Conservation (phyloP, 169 alveolate genomes). For the Pseudocohnilembus persalinus region DNA sequence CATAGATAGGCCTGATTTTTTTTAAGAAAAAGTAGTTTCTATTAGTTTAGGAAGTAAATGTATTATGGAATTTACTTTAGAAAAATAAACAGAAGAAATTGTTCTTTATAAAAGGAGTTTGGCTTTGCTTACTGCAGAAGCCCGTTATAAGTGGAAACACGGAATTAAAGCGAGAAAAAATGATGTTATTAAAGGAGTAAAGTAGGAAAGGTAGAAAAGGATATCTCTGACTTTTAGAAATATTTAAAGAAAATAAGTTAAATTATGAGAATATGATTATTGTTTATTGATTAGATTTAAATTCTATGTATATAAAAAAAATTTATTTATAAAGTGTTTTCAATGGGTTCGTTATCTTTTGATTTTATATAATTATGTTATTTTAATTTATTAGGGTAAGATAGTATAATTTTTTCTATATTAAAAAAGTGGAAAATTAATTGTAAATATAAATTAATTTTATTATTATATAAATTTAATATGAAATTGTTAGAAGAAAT, state of each 20-base stretch:
- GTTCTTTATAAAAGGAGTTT: constrained; percentile 1
- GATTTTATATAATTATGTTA: no score
- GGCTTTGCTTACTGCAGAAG: neutral
- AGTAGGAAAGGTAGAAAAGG: neutral
- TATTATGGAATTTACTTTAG: neutral
- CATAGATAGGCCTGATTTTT: constrained; percentile 13
- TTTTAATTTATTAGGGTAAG: no score
- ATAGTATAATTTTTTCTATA: no score
- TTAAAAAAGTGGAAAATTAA: no score
- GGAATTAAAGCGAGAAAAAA: constrained; percentile 3
- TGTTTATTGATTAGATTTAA: neutral
- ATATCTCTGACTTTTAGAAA: constrained; percentile 17
- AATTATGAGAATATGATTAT: neutral
- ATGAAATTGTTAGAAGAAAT: no score
- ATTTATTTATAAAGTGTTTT: no score
- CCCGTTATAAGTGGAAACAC: neutral
- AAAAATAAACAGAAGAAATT: neutral
- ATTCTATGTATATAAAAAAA: no score
- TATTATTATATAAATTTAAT: no score
- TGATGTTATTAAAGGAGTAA: neutral
- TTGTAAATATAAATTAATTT: no score
- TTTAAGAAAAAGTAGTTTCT: neutral
- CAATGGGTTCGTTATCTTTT: no score
- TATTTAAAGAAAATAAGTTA: neutral
- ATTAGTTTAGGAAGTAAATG: constrained; percentile 6